These are phyloP conservation scores for Serendipita vermifera DNA, from an alignment of 768 basidiomycete species.

Conservation along the genomic window DNA sequence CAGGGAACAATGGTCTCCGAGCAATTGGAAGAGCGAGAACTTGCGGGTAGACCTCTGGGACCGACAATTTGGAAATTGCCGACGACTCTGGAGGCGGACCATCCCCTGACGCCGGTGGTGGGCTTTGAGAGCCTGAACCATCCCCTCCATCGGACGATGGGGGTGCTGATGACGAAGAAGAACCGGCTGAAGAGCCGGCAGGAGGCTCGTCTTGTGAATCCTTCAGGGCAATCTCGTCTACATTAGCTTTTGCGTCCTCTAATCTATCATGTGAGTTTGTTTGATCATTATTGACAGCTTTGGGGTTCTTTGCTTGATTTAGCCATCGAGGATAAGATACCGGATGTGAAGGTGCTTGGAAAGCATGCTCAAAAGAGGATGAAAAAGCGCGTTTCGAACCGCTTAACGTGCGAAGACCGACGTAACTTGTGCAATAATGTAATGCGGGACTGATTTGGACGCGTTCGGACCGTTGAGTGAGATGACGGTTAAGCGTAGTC, in stretches of 20 bases:
- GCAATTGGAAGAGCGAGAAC: conserved; percentile 92
- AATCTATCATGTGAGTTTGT: conserved; percentile 11
- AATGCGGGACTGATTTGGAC: background rate
- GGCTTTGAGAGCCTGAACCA: conserved; percentile 27
- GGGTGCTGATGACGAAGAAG: conserved; percentile 22
- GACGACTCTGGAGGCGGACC: conserved; percentile 19
- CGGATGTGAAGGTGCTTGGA: conserved; percentile 11
- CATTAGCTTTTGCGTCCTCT: conserved; percentile 19
- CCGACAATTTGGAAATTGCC: conserved; percentile 69
- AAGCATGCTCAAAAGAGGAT: conserved; percentile 3
- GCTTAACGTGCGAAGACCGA: background rate
- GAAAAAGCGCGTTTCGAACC: conserved; percentile 7
- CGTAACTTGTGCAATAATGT: too few relatives aligned
- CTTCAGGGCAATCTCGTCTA: conserved; percentile 21
- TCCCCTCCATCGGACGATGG: conserved; percentile 32
- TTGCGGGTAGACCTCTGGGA: conserved; percentile 86
- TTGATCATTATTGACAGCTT: conserved; percentile 10
- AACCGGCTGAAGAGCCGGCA: conserved; percentile 23
- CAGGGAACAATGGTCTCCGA: conserved; percentile 88
- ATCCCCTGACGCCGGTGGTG: conserved; percentile 22
- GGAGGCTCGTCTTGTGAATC: conserved; percentile 9
- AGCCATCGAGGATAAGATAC: conserved; percentile 24
- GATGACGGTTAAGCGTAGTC: background rate
- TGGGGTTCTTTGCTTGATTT: conserved; percentile 13
- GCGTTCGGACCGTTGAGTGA: conserved; percentile 6